Base-by-base conservation (phyloP, 163 green algal species). In the Scenedesmus sp. region DNA sequence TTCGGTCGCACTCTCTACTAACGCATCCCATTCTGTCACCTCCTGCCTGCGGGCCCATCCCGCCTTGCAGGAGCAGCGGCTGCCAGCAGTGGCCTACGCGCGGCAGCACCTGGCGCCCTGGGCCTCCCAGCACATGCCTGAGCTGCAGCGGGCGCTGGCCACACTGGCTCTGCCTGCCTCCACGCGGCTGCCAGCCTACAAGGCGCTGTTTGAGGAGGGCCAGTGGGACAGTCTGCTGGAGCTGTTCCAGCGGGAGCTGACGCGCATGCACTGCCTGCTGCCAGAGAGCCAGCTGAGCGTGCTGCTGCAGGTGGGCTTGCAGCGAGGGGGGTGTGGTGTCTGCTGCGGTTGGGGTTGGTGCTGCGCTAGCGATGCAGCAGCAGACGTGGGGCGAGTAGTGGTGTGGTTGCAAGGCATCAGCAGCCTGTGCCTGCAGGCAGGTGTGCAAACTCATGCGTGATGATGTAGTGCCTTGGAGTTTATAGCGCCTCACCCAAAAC, bases 71-170 rank as follows among this genome's bases (percentile, higher is more conserved):
- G 95, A 94, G 7, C 60, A 95, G 74, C 91, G 95, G 82, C 54
- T 95, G 34, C 94, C 95, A 12, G 98, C 98, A 3, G 96, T 99
- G 20, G 79, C 84, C 0, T 98, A 99, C 92, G 97, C 98, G 2
- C 96, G 96, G 16, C 57, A 92, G 26, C 93, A 99, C 92, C 92
- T 99, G 34, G 94, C 97, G 26, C 95, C 93, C 5, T 99, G 95
- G 96, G 97, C 96, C 3, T 59, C 16, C 12, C 90, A 88, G 62
- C 90, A 98, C 94, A 86, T 92, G 79, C 84, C 77, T 55, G 97
- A 99, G 79, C 92, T 99, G 88, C 98, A 99, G 95, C 96, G 95
- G 13, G 97, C 96, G 2, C 92, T 99, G 55, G 95, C 96, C 15
- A 92, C 96, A 23, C 94, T 99, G 23, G 97, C 95, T 0, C 98